phyloP scores from a whole-genome alignment of 2,329 filamentous ascomycete species.

The Exophiala sp. region DNA sequence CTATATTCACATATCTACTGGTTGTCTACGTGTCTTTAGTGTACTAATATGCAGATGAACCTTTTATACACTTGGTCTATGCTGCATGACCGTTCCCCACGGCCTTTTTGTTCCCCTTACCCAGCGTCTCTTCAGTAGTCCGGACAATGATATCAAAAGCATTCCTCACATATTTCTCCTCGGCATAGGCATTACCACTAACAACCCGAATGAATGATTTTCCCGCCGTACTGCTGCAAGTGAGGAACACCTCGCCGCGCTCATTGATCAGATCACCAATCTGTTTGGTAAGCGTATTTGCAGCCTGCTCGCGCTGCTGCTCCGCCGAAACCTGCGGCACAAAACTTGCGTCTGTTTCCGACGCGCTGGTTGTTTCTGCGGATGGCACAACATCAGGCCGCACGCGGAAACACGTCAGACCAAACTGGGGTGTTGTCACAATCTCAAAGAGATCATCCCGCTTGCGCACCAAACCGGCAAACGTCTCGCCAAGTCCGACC shows the following conservation, averaged over 20 bases:
- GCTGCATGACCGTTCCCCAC: slow-evolving; percentile 6
- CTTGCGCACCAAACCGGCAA: slow-evolving; percentile 60
- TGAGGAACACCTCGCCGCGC: slow-evolving; percentile 76
- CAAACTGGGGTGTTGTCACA: slow-evolving; percentile 70
- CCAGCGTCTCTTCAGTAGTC: slow-evolving; percentile 56
- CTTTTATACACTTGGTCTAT: neutral
- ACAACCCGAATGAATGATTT: slow-evolving; percentile 78
- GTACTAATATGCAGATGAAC: no score
- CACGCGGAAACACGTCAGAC: slow-evolving; percentile 71
- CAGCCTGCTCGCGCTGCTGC: slow-evolving; percentile 48
- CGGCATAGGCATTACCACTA: slow-evolving; percentile 65
- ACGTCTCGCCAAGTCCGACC: slow-evolving; percentile 65
- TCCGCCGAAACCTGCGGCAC: slow-evolving; percentile 32
- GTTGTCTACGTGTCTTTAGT: no score
- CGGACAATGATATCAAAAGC: slow-evolving; percentile 72
- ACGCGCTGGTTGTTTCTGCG: neutral
- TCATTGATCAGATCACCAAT: slow-evolving; percentile 74
- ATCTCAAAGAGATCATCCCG: slow-evolving; percentile 68
- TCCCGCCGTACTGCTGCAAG: slow-evolving; percentile 68
- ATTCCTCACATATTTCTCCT: slow-evolving; percentile 67
- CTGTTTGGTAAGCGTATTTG: slow-evolving; percentile 66
- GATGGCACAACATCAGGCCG: slow-evolving; percentile 39
- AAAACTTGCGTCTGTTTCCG: slow-evolving; percentile 33
- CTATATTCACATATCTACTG: no score
- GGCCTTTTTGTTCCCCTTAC: neutral